Conservation (phyloP, 495 filamentous ascomycete species). For the Xylaria intraflava region DNA sequence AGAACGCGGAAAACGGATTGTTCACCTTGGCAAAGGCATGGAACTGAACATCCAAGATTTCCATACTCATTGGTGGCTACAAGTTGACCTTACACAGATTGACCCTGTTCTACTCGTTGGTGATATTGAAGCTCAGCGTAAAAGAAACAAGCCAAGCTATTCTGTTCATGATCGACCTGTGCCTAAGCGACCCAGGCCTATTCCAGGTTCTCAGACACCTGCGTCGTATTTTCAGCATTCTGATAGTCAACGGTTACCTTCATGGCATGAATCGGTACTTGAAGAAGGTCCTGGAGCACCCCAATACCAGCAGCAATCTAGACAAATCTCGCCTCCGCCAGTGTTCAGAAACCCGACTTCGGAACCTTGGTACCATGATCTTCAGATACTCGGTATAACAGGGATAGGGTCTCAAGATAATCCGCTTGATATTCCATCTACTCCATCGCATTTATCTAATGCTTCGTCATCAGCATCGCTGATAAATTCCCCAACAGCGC, state of each 20-base stretch:
- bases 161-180: background rate
- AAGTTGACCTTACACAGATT: background rate
- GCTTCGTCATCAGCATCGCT: background rate
- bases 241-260: background rate
- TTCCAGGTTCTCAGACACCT: background rate
- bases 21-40: background rate
- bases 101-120: background rate
- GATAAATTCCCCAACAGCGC: background rate
- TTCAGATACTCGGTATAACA: background rate
- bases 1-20: background rate
- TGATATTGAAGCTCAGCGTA: background rate
- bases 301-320: background rate
- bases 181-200: background rate
- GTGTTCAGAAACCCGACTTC: background rate
- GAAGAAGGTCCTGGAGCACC: background rate
- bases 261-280: background rate
- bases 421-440: no score
- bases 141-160: no score
- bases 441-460: no score
- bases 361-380: background rate
- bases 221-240: background rate
- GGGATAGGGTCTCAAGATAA: background rate
- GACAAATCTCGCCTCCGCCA: background rate
- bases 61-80: background rate
- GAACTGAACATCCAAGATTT: background rate